These are phyloP conservation scores for Pittosporum tobira DNA, from an alignment of 129 eudicot genomes.

Conservation along the genomic window DNA sequence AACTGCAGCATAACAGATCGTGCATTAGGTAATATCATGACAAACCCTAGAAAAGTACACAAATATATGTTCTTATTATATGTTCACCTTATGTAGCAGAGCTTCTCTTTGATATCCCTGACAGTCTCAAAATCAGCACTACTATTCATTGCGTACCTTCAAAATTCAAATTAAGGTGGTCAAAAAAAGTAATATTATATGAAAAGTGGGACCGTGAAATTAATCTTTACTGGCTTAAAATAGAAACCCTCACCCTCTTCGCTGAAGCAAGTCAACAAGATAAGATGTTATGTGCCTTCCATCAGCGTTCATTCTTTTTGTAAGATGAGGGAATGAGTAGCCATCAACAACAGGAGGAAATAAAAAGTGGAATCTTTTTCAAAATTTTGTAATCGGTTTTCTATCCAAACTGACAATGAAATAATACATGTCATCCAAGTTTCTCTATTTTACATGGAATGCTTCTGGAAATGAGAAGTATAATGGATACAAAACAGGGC, in stretches of 20 bases:
- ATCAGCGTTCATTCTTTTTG: constrained; percentile 96
- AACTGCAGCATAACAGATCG: constrained; percentile 38
- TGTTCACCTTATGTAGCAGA: constrained; percentile 80
- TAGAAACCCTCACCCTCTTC: constrained; percentile 71
- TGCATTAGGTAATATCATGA: background rate
- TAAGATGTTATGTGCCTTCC: constrained; percentile 97
- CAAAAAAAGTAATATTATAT: constrained; percentile 7
- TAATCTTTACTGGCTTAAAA: constrained; percentile 9
- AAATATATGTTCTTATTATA: constrained; percentile 10
- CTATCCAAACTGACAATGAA: background rate
- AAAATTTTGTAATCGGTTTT: too few relatives aligned
- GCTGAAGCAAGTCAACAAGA: constrained; percentile 86
- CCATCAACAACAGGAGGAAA: constrained; percentile 99
- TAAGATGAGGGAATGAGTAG: constrained; percentile 98
- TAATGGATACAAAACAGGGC: background rate
- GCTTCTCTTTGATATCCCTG: constrained; percentile 94
- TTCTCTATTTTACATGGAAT: too few relatives aligned
- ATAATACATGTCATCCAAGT: background rate
- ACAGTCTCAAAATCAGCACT: constrained; percentile 96
- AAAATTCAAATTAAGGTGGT: constrained; percentile 14
- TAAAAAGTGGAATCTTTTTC: too few relatives aligned
- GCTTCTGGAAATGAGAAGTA: background rate
- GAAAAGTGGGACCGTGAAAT: background rate
- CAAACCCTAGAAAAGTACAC: background rate
- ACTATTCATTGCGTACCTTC: constrained; percentile 94